phyloP scores from a whole-genome alignment of 2,329 filamentous ascomycete species.

The Aspergillus spinulosporus region DNA sequence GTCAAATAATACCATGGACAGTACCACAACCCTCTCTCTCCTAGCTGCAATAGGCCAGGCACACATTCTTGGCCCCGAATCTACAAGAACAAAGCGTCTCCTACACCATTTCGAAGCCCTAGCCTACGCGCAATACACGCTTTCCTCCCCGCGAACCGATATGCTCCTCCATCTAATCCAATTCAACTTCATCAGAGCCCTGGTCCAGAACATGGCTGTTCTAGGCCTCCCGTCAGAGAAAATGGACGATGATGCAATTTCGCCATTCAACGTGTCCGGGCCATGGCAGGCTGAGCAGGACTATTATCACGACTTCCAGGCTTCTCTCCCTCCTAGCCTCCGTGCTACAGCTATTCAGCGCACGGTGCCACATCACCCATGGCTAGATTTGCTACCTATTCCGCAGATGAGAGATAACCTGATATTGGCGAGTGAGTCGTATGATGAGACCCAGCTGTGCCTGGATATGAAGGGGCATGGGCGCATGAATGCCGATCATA shows the following conservation, averaged over 20 bases:
- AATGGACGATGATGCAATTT: slow-evolving; percentile 23
- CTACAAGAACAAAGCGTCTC: not conserved
- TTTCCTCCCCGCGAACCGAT: slow-evolving; percentile 21
- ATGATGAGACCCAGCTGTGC: slow-evolving; percentile 21
- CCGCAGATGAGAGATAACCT: slow-evolving; percentile 26
- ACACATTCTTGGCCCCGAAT: slow-evolving; percentile 4
- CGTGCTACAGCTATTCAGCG: slow-evolving; percentile 24
- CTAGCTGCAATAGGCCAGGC: slow-evolving; percentile 1
- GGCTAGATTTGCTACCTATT: slow-evolving; percentile 28
- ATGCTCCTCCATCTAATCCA: slow-evolving; percentile 20
- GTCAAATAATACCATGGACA: not conserved
- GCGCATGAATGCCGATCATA: not conserved
- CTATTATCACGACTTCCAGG: not conserved
- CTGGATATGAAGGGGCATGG: slow-evolving; percentile 16
- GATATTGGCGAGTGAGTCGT: slow-evolving; percentile 16
- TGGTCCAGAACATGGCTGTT: slow-evolving; percentile 19
- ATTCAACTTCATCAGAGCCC: slow-evolving; percentile 22
- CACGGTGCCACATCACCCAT: slow-evolving; percentile 25
- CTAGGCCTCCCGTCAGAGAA: slow-evolving; percentile 10
- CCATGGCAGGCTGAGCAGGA: slow-evolving; percentile 3
- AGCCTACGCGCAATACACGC: not conserved
- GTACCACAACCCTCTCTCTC: not conserved
- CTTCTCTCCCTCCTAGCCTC: slow-evolving; percentile 19
- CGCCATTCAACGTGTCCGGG: slow-evolving; percentile 19
- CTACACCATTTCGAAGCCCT: slow-evolving; percentile 5